Conservation (phyloP, 2,329 filamentous ascomycete genomes). For the Magnaporthiopsis incrustans region DNA sequence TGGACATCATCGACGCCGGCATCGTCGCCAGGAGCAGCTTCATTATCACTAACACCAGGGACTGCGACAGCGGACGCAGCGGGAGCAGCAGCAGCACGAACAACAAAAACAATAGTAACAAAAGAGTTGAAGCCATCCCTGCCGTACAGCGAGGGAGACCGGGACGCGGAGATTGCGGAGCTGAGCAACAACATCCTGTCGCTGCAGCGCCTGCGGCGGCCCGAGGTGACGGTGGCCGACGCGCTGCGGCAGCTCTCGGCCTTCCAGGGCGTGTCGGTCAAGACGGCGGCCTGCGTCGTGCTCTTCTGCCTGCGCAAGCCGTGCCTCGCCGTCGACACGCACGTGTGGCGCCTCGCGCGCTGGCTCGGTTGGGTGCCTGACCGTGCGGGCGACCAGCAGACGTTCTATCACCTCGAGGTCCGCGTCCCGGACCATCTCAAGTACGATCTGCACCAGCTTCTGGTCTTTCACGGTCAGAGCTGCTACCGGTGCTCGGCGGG, state of each 20-base stretch:
- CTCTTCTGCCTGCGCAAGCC: constrained; percentile 40
- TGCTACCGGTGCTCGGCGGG: constrained; percentile 31
- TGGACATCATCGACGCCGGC: constrained; percentile 30
- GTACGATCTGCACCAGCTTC: constrained; percentile 40
- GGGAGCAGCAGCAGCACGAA: constrained; percentile 23
- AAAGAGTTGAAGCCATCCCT: not conserved
- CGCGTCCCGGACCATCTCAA: constrained; percentile 39
- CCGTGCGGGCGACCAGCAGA: constrained; percentile 32
- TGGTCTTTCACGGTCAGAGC: constrained; percentile 37
- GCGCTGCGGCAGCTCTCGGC: constrained; percentile 41
- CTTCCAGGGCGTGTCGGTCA: constrained; percentile 44
- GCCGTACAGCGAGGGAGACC: not conserved
- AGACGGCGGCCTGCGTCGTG: constrained; percentile 45
- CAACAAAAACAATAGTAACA: not conserved
- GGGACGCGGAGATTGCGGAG: not conserved
- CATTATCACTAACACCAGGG: not conserved
- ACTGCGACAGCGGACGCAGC: constrained; percentile 31
- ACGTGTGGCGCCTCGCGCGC: constrained; percentile 41
- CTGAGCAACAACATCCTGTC: constrained; percentile 41
- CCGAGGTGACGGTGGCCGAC: constrained; percentile 28
- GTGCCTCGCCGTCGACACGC: constrained; percentile 46
- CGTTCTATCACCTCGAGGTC: constrained; percentile 42
- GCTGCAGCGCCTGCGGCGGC: constrained; percentile 39
- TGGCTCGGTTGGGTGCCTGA: constrained; percentile 40
- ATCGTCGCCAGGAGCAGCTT: constrained; percentile 25